Base-by-base conservation (phyloP, 2,329 filamentous ascomycete genomes). In the Aureobasidium sp. region DNA sequence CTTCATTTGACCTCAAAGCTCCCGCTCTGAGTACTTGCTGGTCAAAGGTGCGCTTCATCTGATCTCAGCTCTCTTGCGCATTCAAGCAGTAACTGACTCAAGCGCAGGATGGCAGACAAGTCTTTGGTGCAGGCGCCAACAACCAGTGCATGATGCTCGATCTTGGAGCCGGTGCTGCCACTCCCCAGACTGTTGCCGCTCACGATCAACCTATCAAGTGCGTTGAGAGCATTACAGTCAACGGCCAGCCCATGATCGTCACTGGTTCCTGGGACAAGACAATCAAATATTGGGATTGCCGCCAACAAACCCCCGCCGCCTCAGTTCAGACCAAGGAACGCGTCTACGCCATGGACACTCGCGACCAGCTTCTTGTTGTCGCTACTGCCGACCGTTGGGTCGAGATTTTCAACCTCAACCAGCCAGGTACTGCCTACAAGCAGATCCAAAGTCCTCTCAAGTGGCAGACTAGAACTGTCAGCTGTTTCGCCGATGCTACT, bases 311-410 rank as follows among this genome's bases (percentile, higher is more conserved):
- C n/a, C 84, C 89, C 0, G 85, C 85, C 1, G 88, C 84, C 1
- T 82, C 81, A 1, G 76, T 94, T 46, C 75, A 81, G 24, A 87
- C 85, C 71, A 87, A 90, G 72, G 89, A 94, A 68, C 84, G 90
- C 57, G 84, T 93, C 43, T 99, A 97, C 78, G 87, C 89, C 44
- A 91, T 99, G 86, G 93, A 97, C 69, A 88, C 95, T 55, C 87
- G 87, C 71, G 87, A 93, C 72, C 59, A 94, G 70, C 82, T 99
- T 56, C 84, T 97, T 46, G 94, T 99, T 24, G 81, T 97, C 63
- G 94, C 89, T 65, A 97, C 92, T 0, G 94, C 94, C 13, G 94
- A 99, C 72, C 86, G 94, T 64, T 96, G 95, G 76, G 96, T 99
- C 81, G 92, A 97, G 74, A 88, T 99, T 65, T 82, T 99, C 77